Evolutionary conservation across 2,329 filamentous ascomycete genomes (phyloP), one percentile per base, ranked within the genome.

Genomic region (Whalleya microplaca): DNA sequence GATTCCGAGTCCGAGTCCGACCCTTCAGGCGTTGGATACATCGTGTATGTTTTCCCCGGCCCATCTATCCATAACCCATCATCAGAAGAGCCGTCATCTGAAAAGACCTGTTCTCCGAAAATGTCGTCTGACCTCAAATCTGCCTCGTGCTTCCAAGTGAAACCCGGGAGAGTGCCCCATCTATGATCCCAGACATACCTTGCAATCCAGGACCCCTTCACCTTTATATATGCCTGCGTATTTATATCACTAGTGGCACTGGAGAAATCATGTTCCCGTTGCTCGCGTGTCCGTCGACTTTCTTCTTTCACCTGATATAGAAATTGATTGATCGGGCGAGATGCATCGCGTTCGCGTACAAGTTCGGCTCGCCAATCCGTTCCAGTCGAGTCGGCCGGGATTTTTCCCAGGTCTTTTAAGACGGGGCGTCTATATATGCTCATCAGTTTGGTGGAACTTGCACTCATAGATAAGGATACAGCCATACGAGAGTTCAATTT

Each of bases 321-420:
- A 41, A 54, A 54, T 44, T 51, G 48, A 48, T 58, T 18, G 20
- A 54, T 47, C n/a, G 51, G 55, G n/a, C 51, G 47, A 43, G 55
- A 58, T 9, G 55, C 55, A 40, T 54, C 47, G 23, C 40, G 51
- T 29, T 54, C 27, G 10, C 46, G 47, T 2, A 19, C 2, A 14
- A 42, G 10, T 45, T 48, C 45, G 12, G 21, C 29, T 19, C 27
- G n/a, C 48, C 48, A 42, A n/a, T 18, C n/a, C 2, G 27, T 20
- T n/a, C n/a, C n/a, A n/a, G n/a, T n/a, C n/a, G n/a, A n/a, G n/a
- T n/a, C n/a, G n/a, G n/a, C 19, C 48, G 45, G 5, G 40, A 32
- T 2, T 6, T 14, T 14, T 37, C 32, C 14, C 3, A 12, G 8
- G 7, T 37, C 14, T 3, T 37, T 37, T 12, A 12, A 5, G 32